These are phyloP conservation scores for Bondarzewia mesenterica DNA, from an alignment of 1,284 basidiomycete species.

Conservation along the genomic window DNA sequence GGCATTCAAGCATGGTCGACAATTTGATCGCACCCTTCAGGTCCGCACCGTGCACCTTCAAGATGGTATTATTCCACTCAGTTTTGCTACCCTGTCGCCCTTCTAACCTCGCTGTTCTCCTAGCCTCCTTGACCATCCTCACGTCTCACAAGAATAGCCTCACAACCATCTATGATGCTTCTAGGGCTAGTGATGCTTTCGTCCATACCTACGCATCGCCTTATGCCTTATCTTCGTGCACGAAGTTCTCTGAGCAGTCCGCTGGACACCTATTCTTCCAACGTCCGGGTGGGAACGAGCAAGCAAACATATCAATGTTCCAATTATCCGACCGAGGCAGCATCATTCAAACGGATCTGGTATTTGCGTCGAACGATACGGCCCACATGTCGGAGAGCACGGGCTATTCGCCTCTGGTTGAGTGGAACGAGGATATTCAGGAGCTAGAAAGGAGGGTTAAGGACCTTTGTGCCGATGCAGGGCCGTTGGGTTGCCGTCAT, in stretches of 20 bases:
- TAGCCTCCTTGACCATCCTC: conserved; percentile 41
- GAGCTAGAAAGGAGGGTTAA: conserved; percentile 21
- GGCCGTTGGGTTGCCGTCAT: conserved; percentile 36
- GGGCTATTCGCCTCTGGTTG: conserved; percentile 11
- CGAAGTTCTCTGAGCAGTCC: conserved; percentile 22
- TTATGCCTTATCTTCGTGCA: conserved; percentile 32
- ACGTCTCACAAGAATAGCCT: conserved; percentile 49
- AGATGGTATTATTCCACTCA: conserved; percentile 25
- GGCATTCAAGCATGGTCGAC: conserved; percentile 51
- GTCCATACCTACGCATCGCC: conserved; percentile 37
- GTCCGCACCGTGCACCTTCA: conserved; percentile 28
- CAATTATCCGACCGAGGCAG: conserved; percentile 42
- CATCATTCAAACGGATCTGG: conserved; percentile 35
- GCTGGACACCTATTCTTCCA: conserved; percentile 38
- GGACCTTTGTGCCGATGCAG: conserved; percentile 25
- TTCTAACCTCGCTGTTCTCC: background rate
- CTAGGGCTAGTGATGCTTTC: conserved; percentile 29
- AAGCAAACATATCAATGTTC: conserved; percentile 30
- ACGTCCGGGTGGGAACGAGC: conserved; percentile 21
- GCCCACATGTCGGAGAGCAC: background rate
- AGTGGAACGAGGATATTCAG: conserved; percentile 36
- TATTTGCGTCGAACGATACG: conserved; percentile 10
- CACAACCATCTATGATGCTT: conserved; percentile 56
- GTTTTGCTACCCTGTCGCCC: background rate
- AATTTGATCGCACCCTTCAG: conserved; percentile 48